phyloP scores from a whole-genome alignment of 257 asterid species.

The Primulina tabacum region DNA sequence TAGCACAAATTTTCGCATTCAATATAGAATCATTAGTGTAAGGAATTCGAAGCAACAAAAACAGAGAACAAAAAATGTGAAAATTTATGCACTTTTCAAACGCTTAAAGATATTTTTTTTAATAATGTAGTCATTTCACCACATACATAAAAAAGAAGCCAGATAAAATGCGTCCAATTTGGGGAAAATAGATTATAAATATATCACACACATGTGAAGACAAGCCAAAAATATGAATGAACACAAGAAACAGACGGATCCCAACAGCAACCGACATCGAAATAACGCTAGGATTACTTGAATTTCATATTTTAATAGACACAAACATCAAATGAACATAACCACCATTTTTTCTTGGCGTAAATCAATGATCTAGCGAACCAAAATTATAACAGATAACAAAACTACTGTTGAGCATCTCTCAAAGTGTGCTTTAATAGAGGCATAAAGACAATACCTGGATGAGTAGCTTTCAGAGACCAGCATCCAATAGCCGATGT shows the following conservation, averaged over 20 bases:
- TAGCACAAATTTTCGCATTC: background rate
- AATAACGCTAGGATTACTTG: background rate
- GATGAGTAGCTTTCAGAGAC: slow-evolving; percentile 31
- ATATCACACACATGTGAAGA: background rate
- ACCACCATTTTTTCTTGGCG: background rate
- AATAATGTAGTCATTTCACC: too few relatives aligned
- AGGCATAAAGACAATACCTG: slow-evolving; percentile 24
- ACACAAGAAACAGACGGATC: background rate
- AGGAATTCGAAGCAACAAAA: background rate
- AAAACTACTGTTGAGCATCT: background rate
- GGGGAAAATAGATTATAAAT: background rate
- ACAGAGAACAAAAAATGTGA: background rate
- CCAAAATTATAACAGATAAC: background rate
- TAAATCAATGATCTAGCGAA: background rate
- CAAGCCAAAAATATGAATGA: background rate
- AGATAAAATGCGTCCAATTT: background rate
- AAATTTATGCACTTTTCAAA: background rate
- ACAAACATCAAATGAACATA: background rate
- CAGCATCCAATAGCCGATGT: slow-evolving; percentile 37
- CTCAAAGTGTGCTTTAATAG: background rate
- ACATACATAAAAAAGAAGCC: background rate
- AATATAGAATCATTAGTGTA: background rate
- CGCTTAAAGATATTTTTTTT: background rate
- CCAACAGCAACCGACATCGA: slow-evolving; percentile 3
- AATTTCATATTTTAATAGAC: background rate